Evolutionary conservation across 2,329 filamentous ascomycete genomes (phyloP), one percentile per base, ranked within the genome.

Genomic region (Penicillium capsulatum): DNA sequence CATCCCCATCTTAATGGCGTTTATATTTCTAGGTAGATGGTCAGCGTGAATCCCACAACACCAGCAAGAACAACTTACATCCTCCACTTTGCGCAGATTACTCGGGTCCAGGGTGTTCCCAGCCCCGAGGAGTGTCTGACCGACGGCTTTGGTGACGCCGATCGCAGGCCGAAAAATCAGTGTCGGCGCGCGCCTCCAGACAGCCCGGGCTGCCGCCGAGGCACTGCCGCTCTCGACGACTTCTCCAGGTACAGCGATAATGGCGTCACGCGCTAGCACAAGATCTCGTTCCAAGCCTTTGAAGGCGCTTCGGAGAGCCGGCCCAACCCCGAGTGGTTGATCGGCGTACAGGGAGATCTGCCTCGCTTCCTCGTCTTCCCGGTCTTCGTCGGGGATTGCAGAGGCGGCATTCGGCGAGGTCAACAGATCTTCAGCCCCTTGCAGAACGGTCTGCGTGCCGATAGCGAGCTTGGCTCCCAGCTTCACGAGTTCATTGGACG

Each of bases 401-500:
- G 67, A 65, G 11, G 50, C 45, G 14, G 38, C 58, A 31, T 36
- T 51, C 32, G 49, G 60, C 33, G 58, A 58, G 36, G 51, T 67
- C 27, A 96, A 74, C 46, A 96, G 74, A 13, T 80, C 86, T 64
- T 98, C 94, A 0, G 90, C 89, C 13, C 85, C 86, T 59, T 95
- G 85, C 1, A 98, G 77, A 11, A 90, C 81, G n/a, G 85, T 92
- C 58, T 97, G 92, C 3, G 94, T 95, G 22, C 92, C 92, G 34
- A 97, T 86, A 1, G 91, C 91, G 35, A 97, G 73, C 65, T 96
- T 97, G 31, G 92, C 92, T 9, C 92, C 91, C 0, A 98, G 74
- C 56, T 92, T 92, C 48, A 95, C 85, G n/a, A 97, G 75, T 60
- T 96, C 92, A 0, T 85, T 94, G 2, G 90, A 90, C 0, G 92